phyloP scores from a whole-genome alignment of 345 rosid species.

The rapeseed (Brassica napus) region DNA sequence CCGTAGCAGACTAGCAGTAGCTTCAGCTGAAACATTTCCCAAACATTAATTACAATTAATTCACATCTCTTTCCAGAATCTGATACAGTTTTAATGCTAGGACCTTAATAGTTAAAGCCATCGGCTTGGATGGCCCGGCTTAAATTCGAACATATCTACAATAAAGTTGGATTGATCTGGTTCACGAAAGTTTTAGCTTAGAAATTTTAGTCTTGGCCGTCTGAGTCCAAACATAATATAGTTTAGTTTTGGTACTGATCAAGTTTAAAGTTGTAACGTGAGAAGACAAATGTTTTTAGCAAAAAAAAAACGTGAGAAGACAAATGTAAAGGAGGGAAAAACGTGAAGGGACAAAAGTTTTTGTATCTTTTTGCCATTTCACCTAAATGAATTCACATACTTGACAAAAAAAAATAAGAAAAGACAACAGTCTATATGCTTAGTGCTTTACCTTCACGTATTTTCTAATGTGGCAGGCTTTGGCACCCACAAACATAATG shows the following conservation, averaged over 20 bases:
- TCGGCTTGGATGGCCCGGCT: conserved; percentile 16
- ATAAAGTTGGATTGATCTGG: not conserved
- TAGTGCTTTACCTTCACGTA: not conserved
- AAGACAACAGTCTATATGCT: conserved; percentile 14
- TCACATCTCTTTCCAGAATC: conserved; percentile 7
- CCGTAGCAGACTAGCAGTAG: not conserved
- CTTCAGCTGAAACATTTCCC: conserved; percentile 26
- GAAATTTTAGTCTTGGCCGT: not conserved
- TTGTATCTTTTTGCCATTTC: not conserved
- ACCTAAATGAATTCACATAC: not conserved
- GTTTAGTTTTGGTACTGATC: not conserved
- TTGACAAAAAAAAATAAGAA: not conserved
- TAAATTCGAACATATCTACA: conserved; percentile 27
- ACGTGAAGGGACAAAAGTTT: conserved; percentile 1
- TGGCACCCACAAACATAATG: conserved; percentile 11
- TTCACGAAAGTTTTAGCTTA: not conserved
- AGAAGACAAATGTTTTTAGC: not conserved
- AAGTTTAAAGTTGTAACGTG: not conserved
- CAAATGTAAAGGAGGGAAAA: not conserved
- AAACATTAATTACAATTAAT: not conserved
- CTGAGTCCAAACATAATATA: not conserved
- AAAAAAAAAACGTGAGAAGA: not conserved
- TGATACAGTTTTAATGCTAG: conserved; percentile 28
- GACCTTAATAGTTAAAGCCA: conserved; percentile 32
- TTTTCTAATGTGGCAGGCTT: conserved; percentile 16